Base-by-base conservation (phyloP, 345 rosid species). In the Excoecaria cochinchinensis region DNA sequence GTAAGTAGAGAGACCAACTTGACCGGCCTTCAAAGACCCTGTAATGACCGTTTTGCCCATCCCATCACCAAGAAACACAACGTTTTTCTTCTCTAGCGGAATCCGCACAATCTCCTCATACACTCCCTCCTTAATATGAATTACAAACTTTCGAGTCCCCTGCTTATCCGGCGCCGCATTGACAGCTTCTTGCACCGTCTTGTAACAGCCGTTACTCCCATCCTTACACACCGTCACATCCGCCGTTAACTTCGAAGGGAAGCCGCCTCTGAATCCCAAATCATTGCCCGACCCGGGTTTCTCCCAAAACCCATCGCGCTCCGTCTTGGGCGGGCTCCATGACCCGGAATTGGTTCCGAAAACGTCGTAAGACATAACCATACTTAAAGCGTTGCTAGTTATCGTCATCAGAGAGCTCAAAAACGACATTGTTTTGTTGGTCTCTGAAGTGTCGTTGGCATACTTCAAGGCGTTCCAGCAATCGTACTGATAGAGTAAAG, bases 21-120 rank as follows among this genome's bases (percentile, higher is more conserved):
- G 87, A 0, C 89, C 94, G 16, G 71, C 94, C 19, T 72, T 83
- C 24, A 84, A 69, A 12, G 94, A 83, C 6, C 93, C 91, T 0
- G 97, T 85, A 74, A 95, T 91, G 51, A 95, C 89, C n/a, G 99
- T 91, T 82, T 87, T 92, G 74, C 97, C 95, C 84, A 82, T 87
- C 31, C 97, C 98, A 1, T 91, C 97, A 0, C 99, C 99, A 19
- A 90, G 42, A 21, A 92, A 91, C 44, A 95, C 97, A 0, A 95
- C 89, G 73, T 90, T 90, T 81, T 78, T 92, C 81, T 91, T 95
- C 90, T 83, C 90, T 46, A 91, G 74, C 81, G 94, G 92, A 71
- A 95, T 87, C 74, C 87, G 82, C 17, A 95, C 92, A 47, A 77
- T 89, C 84, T 95, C 99, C 39, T 90, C 83, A 4, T 95, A 95